Base-by-base conservation (phyloP, 306 rosid genomes). In the Rubus parviflorus region DNA sequence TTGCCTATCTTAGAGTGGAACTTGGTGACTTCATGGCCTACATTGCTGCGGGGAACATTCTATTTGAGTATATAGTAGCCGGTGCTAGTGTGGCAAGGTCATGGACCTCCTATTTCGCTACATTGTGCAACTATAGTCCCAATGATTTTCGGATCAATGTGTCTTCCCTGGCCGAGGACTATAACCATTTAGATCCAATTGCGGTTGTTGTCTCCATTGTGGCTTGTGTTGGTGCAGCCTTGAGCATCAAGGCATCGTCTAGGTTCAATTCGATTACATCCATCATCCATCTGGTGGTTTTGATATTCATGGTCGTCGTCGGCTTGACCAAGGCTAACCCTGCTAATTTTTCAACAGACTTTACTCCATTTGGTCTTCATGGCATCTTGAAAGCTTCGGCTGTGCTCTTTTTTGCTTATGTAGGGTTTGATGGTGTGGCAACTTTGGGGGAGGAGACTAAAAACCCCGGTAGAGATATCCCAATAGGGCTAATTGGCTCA, bases 61-160 rank as follows among this genome's bases (percentile, higher is more conserved):
- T 82, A 0, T 78, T 68, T 14, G 82, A 78, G 73, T 74, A 82
- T 7, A 23, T 78, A 4, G 81, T 78, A 0, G 6, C 69, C 0
- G 82, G 79, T 46, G 85, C 82, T 13, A 62, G 80, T 35, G 85
- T 82, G 52, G 82, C 85, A 3, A 48, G 85, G 20, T 78, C 85
- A 43, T 82, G 85, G 82, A 82, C 82, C 51, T 78, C 85, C 0
- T 82, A 78, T 19, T 82, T 82, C 19, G 41, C 79, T 19, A 82
- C 82, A 8, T 17, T 82, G 60, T 82, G 80, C 69, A 82, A 82
- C 40, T 72, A 73, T 62, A 38, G 15, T 0, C 85, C 82, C 3
- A 74, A 77, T 35, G 85, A 78, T 51, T 78, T 82, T 61, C 60
- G 82, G 12, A 41, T 77, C 46, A 58, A 51, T 20, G 85, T 53